phyloP scores from a whole-genome alignment of 495 filamentous ascomycete species.

The Astrothelium macrocarpum region DNA sequence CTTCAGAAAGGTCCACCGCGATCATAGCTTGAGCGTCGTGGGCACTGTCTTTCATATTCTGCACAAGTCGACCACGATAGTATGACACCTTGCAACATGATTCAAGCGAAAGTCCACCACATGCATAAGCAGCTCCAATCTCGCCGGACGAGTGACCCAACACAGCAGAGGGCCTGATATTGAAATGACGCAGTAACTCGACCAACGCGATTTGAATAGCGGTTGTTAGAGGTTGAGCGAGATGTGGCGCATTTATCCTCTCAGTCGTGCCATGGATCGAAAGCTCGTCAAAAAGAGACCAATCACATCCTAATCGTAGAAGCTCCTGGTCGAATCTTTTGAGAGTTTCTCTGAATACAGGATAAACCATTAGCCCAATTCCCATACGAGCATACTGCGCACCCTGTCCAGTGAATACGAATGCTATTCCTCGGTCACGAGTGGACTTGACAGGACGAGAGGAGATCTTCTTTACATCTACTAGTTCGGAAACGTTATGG shows the following conservation, averaged over 20 bases:
- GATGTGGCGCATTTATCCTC: slow-evolving; percentile 13
- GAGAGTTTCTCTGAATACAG: background rate
- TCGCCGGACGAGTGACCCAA: slow-evolving; percentile 56
- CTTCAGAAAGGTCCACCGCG: slow-evolving; percentile 13
- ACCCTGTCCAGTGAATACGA: slow-evolving; percentile 40
- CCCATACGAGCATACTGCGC: slow-evolving; percentile 39
- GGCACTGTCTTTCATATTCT: background rate
- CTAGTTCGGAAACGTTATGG: background rate
- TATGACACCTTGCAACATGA: slow-evolving; percentile 38
- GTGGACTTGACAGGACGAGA: background rate
- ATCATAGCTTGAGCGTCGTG: slow-evolving; percentile 15
- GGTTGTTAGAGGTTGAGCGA: slow-evolving; percentile 21
- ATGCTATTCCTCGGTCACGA: background rate
- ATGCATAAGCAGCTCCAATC: slow-evolving; percentile 53
- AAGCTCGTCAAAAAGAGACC: slow-evolving; percentile 15
- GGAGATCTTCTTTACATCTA: background rate
- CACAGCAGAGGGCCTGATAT: slow-evolving; percentile 31
- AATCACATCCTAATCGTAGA: background rate
- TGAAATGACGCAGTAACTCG: slow-evolving; percentile 23
- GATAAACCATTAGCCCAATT: background rate
- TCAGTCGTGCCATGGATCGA: slow-evolving; percentile 10
- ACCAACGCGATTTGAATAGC: slow-evolving; percentile 20
- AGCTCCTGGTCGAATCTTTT: background rate
- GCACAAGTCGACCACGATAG: slow-evolving; percentile 26
- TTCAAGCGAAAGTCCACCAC: slow-evolving; percentile 37